Conservation (phyloP, 2,329 filamentous ascomycete genomes). For the Pestalotiopsis sp. region DNA sequence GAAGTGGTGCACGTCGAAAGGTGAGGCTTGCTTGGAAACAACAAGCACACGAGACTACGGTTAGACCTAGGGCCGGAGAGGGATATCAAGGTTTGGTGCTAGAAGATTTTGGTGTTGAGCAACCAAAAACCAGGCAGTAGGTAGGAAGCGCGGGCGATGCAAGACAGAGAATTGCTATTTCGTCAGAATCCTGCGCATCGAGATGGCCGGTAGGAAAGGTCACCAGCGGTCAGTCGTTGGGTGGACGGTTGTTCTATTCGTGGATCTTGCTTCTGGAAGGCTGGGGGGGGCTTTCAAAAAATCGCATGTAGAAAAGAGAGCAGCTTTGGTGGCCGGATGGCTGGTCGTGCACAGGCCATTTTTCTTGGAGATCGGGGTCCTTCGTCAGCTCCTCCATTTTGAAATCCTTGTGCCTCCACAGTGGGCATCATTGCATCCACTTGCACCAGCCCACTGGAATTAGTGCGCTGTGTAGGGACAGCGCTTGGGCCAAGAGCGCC, state of each 20-base stretch:
- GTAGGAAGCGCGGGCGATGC: background rate
- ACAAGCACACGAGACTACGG: background rate
- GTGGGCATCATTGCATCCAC: background rate
- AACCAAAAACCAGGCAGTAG: background rate
- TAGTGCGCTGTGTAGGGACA: background rate
- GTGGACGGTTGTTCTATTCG: conserved; percentile 3
- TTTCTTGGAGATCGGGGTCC: conserved; percentile 1
- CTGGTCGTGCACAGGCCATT: conserved; percentile 6
- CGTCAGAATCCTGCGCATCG: background rate
- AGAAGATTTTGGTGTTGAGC: background rate
- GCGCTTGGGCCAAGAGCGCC: background rate
- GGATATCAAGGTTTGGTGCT: conserved; percentile 2
- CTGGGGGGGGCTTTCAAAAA: conserved; percentile 2
- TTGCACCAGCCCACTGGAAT: background rate
- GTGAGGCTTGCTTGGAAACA: background rate
- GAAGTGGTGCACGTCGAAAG: background rate
- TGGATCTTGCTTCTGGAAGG: conserved; percentile 4
- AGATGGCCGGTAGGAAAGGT: background rate
- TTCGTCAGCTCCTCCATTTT: conserved; percentile 6
- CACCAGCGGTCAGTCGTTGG: background rate
- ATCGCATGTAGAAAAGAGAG: background rate
- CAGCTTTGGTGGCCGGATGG: conserved; percentile 2
- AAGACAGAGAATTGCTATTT: background rate
- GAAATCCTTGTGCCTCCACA: background rate
- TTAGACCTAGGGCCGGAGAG: background rate